These are phyloP conservation scores for Stellera chamaejasme DNA, from an alignment of 345 rosid species.

Conservation along the genomic window DNA sequence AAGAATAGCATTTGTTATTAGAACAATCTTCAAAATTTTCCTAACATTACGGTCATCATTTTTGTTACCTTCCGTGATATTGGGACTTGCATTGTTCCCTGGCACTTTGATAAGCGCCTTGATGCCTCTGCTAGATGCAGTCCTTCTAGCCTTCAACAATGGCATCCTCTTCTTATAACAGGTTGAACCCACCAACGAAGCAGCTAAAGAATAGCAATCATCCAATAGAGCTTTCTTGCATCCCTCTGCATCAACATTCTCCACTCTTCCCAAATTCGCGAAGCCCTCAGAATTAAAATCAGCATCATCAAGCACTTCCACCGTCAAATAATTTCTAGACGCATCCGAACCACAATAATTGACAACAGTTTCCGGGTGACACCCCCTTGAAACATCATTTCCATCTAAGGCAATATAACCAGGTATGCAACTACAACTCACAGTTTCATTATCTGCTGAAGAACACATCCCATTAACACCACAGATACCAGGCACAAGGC, in stretches of 20 bases:
- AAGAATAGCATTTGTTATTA: constrained; percentile 12
- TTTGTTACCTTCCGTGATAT: background rate
- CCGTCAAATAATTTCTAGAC: constrained; percentile 17
- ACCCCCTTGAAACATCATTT: constrained; percentile 13
- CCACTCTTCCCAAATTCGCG: constrained; percentile 18
- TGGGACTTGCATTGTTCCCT: constrained; percentile 9
- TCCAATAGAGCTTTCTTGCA: constrained; percentile 21
- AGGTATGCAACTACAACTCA: constrained; percentile 17
- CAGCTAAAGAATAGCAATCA: constrained; percentile 21
- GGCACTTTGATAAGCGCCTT: constrained; percentile 25
- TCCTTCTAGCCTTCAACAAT: constrained; percentile 16
- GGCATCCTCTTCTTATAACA: constrained; percentile 23
- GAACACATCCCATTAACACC: constrained; percentile 20
- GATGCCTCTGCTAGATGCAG: constrained; percentile 17
- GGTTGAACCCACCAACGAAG: constrained; percentile 11
- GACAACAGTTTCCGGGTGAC: constrained; percentile 18
- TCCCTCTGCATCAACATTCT: constrained; percentile 15
- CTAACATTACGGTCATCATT: constrained; percentile 3
- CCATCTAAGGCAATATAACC: constrained; percentile 18
- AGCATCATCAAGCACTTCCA: constrained; percentile 18
- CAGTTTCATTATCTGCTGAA: constrained; percentile 16
- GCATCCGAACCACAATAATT: constrained; percentile 15
- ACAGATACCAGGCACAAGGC: constrained; percentile 14
- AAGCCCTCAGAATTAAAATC: constrained; percentile 15
- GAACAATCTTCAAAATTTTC: constrained; percentile 6